Evolutionary conservation across 78 protist species (phyloP).

Genomic region (Chrysochromulina parva): DNA sequence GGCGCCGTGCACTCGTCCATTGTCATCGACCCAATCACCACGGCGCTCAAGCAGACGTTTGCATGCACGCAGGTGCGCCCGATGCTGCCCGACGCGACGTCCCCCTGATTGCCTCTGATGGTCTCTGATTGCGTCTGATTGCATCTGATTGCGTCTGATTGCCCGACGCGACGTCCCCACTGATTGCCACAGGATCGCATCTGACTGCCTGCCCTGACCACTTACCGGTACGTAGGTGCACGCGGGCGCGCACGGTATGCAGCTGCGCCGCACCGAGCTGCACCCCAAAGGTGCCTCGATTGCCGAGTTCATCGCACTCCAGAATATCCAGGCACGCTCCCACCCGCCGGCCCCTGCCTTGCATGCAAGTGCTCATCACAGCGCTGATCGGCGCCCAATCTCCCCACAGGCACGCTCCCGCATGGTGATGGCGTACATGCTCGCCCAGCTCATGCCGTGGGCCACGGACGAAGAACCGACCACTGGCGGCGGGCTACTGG

Average conservation of each 20-base stretch:
- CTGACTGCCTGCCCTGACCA: too few relatives aligned
- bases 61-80: too few relatives aligned
- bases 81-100: too few relatives aligned
- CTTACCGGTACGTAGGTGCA: too few relatives aligned
- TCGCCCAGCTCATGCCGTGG: slow-evolving; percentile 79
- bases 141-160: too few relatives aligned
- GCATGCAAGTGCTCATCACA: not conserved
- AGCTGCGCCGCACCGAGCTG: too few relatives aligned
- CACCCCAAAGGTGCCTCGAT: not conserved
- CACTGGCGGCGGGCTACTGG: slow-evolving; percentile 65
- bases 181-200: too few relatives aligned
- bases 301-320: slow-evolving; percentile 63
- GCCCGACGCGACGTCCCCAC: too few relatives aligned
- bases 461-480: not conserved
- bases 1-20: not conserved
- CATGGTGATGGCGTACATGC: slow-evolving; percentile 75
- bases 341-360: not conserved
- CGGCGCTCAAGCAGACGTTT: not conserved
- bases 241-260: not conserved
- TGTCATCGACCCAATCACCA: not conserved
- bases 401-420: slow-evolving; percentile 57
- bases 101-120: too few relatives aligned
- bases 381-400: not conserved
- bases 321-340: slow-evolving; percentile 77
- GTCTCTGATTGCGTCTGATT: too few relatives aligned